Evolutionary conservation across 371 early-diverging fungal species (phyloP), one percentile per base, ranked within the genome.

Genomic region (Lichtheimia corymbifera): DNA sequence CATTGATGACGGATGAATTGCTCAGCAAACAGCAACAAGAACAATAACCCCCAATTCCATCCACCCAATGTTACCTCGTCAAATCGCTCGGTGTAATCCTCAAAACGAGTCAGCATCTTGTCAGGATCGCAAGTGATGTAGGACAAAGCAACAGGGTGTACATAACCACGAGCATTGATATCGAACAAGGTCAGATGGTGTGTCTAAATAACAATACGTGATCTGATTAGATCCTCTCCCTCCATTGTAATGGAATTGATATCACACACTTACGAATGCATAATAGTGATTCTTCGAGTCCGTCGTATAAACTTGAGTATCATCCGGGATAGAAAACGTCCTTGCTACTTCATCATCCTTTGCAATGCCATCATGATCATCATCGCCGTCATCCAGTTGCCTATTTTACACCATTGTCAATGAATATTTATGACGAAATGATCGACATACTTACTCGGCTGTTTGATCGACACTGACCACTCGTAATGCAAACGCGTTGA

Each of bases 121-220:
- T 79, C 61, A 3, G 80, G 71, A 58, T 85, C 83, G 52, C 75
- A 54, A 3, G 83, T 81, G 54, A 85, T 74, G 63, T 83, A 85
- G 0, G 85, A 83, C 42, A 85, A 62, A 11, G 80, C 73, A 13
- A 85, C 81, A 2, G 85, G 85, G 47, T 83, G 79, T 5, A 85
- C 85, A 59, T 82, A 85, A 6, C 85, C 85, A 65, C 85, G 70
- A 20, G 85, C 85, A 57, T 77, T 68, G 50, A 85, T 81, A 57
- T 85, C 85, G 58, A 85, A 85, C 7, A 85, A 58, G 0, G 85
- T 82, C 51, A 85, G 69, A 55, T 85, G 83, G 53, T 85, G 85
- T 4, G 83, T 81, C 85, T 85, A 65, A n/a, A n/a, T 43, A n/a
- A 22, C 2, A 22, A 35, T 35, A 6, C 35, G 9, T 9, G 35